Percentiles rank a stretch among this genome's conserved stretches.
These are phyloP conservation scores for Fusarium pseudonygamai DNA, from an alignment of 2,329 filamentous ascomycete genomes.

Conservation along the genomic window DNA sequence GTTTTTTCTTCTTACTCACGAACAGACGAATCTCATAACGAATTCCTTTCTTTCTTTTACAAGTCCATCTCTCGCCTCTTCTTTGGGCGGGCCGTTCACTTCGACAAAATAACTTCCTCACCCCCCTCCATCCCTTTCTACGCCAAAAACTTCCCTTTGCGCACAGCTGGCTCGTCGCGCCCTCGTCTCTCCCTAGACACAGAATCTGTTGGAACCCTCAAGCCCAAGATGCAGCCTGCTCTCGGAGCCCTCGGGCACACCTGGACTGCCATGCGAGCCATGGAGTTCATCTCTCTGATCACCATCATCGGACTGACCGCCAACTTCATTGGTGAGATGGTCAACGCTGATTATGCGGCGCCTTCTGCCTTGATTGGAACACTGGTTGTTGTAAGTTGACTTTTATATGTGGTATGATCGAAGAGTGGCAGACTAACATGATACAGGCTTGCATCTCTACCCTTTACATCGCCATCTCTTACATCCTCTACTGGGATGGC, in stretches of 20 bases:
- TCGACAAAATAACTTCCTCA: constrained; percentile 48
- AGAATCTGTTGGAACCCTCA: constrained; percentile 34
- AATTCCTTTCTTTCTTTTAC: constrained; percentile 9
- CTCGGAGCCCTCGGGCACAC: constrained; percentile 80
- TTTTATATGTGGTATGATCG: neutral
- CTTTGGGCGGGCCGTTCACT: constrained; percentile 32
- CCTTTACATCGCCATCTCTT: constrained; percentile 81
- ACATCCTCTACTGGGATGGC: constrained; percentile 82
- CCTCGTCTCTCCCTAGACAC: constrained; percentile 57
- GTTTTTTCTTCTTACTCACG: constrained; percentile 36
- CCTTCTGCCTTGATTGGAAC: constrained; percentile 81
- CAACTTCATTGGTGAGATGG: constrained; percentile 84
- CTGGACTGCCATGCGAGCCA: constrained; percentile 76
- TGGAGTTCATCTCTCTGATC: constrained; percentile 77
- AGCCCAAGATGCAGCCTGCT: constrained; percentile 58
- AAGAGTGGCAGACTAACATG: neutral
- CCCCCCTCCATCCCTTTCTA: constrained; percentile 51
- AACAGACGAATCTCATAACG: constrained; percentile 23
- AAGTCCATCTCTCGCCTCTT: constrained; percentile 30
- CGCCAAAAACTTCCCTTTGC: constrained; percentile 53
- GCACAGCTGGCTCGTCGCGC: constrained; percentile 51
- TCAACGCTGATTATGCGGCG: constrained; percentile 69
- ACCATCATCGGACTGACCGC: constrained; percentile 81
- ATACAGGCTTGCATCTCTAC: constrained; percentile 77
- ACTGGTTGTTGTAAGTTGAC: constrained; percentile 75